Evolutionary conservation across 345 rosid genomes (phyloP).

Genomic region (Camelina laxa): DNA sequence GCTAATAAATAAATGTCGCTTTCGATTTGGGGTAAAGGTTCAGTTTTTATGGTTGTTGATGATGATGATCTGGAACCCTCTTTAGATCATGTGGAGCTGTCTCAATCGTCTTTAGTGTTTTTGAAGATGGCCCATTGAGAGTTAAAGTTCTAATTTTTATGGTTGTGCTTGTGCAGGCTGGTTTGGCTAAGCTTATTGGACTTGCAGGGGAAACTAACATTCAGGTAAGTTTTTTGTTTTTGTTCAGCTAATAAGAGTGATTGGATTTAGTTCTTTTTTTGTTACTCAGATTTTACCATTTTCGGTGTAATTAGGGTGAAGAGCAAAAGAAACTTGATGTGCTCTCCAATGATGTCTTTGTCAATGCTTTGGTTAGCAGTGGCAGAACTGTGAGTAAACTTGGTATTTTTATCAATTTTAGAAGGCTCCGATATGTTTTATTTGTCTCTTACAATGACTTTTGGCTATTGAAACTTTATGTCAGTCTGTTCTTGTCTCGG

Average conservation of each 20-base stretch:
- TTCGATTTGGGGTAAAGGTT: constrained; percentile 31
- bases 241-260: background rate
- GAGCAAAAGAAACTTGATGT: constrained; percentile 99
- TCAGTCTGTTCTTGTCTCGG: constrained; percentile 95
- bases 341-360: constrained; percentile 90
- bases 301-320: constrained; percentile 64
- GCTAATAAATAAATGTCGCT: constrained; percentile 11
- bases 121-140: constrained; percentile 16
- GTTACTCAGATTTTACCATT: constrained; percentile 21
- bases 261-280: background rate
- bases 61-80: constrained; percentile 20
- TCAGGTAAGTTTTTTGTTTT: constrained; percentile 64
- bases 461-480: constrained; percentile 9
- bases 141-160: constrained; percentile 3
- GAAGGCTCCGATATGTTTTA: background rate
- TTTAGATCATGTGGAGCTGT: constrained; percentile 18
- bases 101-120: constrained; percentile 16
- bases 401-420: background rate
- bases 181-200: constrained; percentile 92
- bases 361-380: constrained; percentile 95
- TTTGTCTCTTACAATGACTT: background rate
- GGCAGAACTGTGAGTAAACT: constrained; percentile 79
- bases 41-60: background rate
- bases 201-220: constrained; percentile 98
- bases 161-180: constrained; percentile 62